Base-by-base conservation (phyloP, 768 basidiomycete species). In the Lentinus tigrinus region DNA sequence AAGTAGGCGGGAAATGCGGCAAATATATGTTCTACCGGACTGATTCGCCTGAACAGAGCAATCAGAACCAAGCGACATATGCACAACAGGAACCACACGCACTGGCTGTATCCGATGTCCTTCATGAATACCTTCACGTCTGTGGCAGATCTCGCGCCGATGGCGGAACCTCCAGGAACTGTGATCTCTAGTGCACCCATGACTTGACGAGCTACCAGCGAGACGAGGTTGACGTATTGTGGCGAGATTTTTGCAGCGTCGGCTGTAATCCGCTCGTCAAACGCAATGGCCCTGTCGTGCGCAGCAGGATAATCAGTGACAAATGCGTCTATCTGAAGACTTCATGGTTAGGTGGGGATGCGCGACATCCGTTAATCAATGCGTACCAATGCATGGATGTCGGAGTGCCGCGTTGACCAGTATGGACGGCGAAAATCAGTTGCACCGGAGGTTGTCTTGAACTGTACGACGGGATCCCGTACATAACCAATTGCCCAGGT, bases 11-110 rank as follows among this genome's bases (percentile, higher is more conserved):
- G 70, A 34, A 69, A 68, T 14, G 70, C 60, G 0, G 71, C 64
- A 52, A 67, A 72, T n/a, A 74, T 60, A 1, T 65, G 63, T 50
- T 74, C 73, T 3, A 74, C 72, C 9, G 73, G 70, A 52, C 66
- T 72, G 11, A 72, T 65, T 4, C 70, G 64, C 13, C 67, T 63
- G 44, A 7, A 24, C 19, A 28, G 14, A 23, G 17, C 3, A 31
- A 21, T 42, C 23, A 24, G 21, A 27, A 13, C 17, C 6, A 21
- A n/a, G n/a, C 17, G 19, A 8, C 24, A 9, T 38, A 17, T 7
- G 9, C 9, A 5, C 2, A 24, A 13, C 24, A n/a, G 11, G 23
- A 19, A n/a, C 0, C 9, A 10, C 5, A 34, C 40, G 27, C 47
- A 46, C 26, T 26, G 3, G 4, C 47, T n/a, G 10, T 47, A 26